Evolutionary conservation across 164 flowering plant genomes (phyloP), one percentile per base, ranked within the genome.

Genomic region (Annona squamosa): DNA sequence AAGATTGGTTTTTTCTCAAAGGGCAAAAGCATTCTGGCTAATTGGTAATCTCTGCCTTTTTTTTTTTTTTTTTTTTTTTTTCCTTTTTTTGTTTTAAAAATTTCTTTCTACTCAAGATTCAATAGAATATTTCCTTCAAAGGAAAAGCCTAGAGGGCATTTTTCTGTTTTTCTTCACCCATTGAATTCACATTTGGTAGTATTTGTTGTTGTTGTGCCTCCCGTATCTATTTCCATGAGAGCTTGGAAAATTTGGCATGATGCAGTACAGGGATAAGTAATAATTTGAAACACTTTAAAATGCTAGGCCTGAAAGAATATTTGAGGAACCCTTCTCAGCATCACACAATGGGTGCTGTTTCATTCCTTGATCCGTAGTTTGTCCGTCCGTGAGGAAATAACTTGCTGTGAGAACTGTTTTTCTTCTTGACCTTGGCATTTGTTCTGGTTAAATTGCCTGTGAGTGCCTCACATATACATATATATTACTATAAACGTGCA

Each of bases 231-330:
- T 71, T 72, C 69, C 75, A 74, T 73, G 70, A 73, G 73, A 67
- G 71, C 74, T 78, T 77, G 72, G 76, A 73, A 72, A 80, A 72
- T 71, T 73, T 74, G 76, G 81, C 67, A 74, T 73, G 77, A 80
- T 80, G 78, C 78, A 75, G 71, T 69, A 73, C 74, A 67, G 52
- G 73, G 71, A 76, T 46, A 77, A 73, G 48, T 76, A 68, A 85
- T 82, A 85, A 85, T 77, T 59, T 75, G 71, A 72, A 76, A 74
- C 41, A 61, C 74, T 71, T 9, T 79, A 48, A 74, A 80, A 63
- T 72, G 72, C 76, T 79, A 72, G 82, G 70, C 64, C 79, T 70
- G 71, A 70, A 74, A 65, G 74, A 80, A 72, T 80, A 72, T 74
- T 68, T 71, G 67, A 48, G 41, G 45, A 65, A 74, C 48, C 43